A percentile compares a stretch with the other conserved stretches of the same genome.
Conservation (phyloP, 306 rosid genomes). For the Gynostemma pentaphyllum region DNA sequence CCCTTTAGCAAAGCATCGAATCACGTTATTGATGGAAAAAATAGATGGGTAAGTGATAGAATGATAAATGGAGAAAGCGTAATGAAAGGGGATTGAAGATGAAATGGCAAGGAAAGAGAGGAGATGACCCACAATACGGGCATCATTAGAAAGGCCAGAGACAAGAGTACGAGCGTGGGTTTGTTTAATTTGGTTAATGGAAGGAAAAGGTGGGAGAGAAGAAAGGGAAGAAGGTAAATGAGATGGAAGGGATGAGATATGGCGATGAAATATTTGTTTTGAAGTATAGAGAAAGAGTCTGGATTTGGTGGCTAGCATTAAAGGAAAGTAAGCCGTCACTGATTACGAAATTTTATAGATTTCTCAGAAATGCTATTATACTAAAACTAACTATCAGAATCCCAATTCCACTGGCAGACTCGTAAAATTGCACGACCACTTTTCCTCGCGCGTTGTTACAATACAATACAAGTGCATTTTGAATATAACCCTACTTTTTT, state of each 20-base stretch:
- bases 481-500: too few relatives aligned
- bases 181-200: slow-evolving; percentile 43
- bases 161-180: slow-evolving; percentile 44
- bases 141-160: slow-evolving; percentile 21
- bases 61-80: slow-evolving; percentile 32
- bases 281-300: slow-evolving; percentile 15
- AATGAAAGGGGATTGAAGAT: slow-evolving; percentile 17
- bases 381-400: too few relatives aligned
- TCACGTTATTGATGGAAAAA: slow-evolving; percentile 53
- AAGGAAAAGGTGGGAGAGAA: slow-evolving; percentile 27
- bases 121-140: slow-evolving; percentile 32
- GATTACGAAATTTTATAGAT: background rate
- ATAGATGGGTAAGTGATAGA: slow-evolving; percentile 26
- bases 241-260: background rate
- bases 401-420: too few relatives aligned
- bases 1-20: slow-evolving; percentile 48
- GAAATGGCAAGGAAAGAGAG: slow-evolving; percentile 36
- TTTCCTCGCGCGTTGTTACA: too few relatives aligned
- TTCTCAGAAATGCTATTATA: too few relatives aligned
- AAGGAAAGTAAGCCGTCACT: background rate
- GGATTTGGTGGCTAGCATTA: slow-evolving; percentile 26
- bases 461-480: too few relatives aligned
- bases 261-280: slow-evolving; percentile 11
- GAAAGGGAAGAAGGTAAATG: slow-evolving; percentile 2
- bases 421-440: too few relatives aligned